These are phyloP conservation scores for Tylopilus felleus DNA, from an alignment of 768 basidiomycete genomes.

Conservation along the genomic window DNA sequence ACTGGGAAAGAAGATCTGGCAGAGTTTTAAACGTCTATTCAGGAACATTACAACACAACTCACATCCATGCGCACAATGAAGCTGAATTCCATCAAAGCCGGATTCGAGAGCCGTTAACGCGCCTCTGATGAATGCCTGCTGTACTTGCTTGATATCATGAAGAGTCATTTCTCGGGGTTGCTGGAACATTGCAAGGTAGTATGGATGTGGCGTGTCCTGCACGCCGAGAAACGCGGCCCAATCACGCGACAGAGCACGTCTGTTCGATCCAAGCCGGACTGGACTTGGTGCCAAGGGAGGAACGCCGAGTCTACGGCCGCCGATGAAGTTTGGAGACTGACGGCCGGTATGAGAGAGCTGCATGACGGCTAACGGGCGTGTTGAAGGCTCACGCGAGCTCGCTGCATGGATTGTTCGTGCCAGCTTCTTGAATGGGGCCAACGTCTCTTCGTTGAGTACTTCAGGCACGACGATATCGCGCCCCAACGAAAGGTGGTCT, in stretches of 20 bases:
- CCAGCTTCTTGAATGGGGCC: slow-evolving; percentile 48
- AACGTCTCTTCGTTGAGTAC: slow-evolving; percentile 41
- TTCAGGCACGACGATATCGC: slow-evolving; percentile 63
- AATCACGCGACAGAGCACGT: slow-evolving; percentile 4
- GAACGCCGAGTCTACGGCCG: slow-evolving; percentile 55
- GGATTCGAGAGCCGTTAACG: slow-evolving; percentile 55
- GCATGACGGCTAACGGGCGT: slow-evolving; percentile 61
- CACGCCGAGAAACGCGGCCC: background rate
- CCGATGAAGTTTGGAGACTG: slow-evolving; percentile 76
- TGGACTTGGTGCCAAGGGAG: slow-evolving; percentile 72
- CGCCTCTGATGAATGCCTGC: slow-evolving; percentile 62
- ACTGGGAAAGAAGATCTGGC: slow-evolving; percentile 74
- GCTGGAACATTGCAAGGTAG: slow-evolving; percentile 54
- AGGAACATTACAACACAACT: slow-evolving; percentile 29
- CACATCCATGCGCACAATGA: slow-evolving; percentile 85
- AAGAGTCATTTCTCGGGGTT: slow-evolving; percentile 55
- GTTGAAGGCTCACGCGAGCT: slow-evolving; percentile 5
- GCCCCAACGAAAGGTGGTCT: slow-evolving; percentile 65
- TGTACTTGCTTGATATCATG: slow-evolving; percentile 62
- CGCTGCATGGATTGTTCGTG: slow-evolving; percentile 46
- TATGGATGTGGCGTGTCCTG: slow-evolving; percentile 20
- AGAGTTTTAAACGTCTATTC: background rate
- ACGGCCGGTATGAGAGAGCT: slow-evolving; percentile 79
- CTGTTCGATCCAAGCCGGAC: slow-evolving; percentile 43
- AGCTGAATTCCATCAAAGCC: slow-evolving; percentile 88